These are phyloP conservation scores for Fusarium sp. DNA, from an alignment of 2,329 filamentous ascomycete genomes.

Conservation along the genomic window DNA sequence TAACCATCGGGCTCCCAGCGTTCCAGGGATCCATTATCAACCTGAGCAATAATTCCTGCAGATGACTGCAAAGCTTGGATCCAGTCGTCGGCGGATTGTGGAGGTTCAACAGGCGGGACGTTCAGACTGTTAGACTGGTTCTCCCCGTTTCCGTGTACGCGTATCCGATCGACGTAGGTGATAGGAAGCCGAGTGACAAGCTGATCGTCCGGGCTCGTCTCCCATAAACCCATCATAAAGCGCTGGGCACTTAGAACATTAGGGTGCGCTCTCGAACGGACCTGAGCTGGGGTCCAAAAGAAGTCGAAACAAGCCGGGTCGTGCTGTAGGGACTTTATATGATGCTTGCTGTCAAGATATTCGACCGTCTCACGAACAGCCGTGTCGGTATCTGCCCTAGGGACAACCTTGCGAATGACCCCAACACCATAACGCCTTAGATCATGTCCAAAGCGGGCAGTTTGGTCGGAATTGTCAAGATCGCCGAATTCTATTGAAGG, in stretches of 20 bases:
- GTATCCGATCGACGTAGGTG: slow-evolving; percentile 78
- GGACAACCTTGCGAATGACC: slow-evolving; percentile 76
- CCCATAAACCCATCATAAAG: slow-evolving; percentile 79
- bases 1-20: slow-evolving; percentile 81
- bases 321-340: slow-evolving; percentile 51
- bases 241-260: slow-evolving; percentile 74
- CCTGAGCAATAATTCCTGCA: slow-evolving; percentile 72
- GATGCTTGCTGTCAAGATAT: slow-evolving; percentile 61
- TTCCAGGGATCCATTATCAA: slow-evolving; percentile 80
- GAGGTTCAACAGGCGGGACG: slow-evolving; percentile 45
- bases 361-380: slow-evolving; percentile 72
- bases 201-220: slow-evolving; percentile 67
- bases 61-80: slow-evolving; percentile 61
- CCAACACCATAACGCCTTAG: slow-evolving; percentile 75
- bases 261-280: slow-evolving; percentile 76
- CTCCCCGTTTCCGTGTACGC: slow-evolving; percentile 70
- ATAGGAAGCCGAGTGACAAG: slow-evolving; percentile 75
- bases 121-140: slow-evolving; percentile 41
- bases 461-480: slow-evolving; percentile 63
- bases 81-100: slow-evolving; percentile 58
- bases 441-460: slow-evolving; percentile 69
- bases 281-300: slow-evolving; percentile 81
- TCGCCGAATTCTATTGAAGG: slow-evolving; percentile 70
- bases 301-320: slow-evolving; percentile 81
- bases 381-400: slow-evolving; percentile 67